Evolutionary conservation across 2,329 filamentous ascomycete genomes (phyloP).

Genomic region (Drechslerella stenobrocha): DNA sequence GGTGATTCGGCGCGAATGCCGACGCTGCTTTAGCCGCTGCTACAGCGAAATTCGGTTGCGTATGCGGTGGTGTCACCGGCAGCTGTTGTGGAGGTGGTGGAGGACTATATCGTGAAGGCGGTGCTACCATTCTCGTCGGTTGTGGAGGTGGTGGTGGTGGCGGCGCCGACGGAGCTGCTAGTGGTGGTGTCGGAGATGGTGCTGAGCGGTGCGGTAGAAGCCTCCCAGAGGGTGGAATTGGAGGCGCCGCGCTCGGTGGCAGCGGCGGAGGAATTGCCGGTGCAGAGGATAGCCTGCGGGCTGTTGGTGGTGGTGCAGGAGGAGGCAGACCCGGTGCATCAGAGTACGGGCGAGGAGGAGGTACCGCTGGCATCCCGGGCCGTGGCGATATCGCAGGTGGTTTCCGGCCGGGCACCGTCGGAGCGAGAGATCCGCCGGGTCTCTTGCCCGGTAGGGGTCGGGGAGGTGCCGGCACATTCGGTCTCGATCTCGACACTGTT

Average conservation of each 20-base stretch:
- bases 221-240: constrained; percentile 59
- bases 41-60: constrained; percentile 39
- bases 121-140: constrained; percentile 57
- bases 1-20: constrained; percentile 53
- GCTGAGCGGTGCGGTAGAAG: constrained; percentile 66
- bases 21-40: constrained; percentile 56
- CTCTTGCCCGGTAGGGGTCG: constrained; percentile 62
- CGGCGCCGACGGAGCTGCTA: constrained; percentile 55
- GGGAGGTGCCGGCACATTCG: constrained; percentile 63
- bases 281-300: constrained; percentile 63
- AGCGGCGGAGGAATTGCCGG: constrained; percentile 65
- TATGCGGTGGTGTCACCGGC: constrained; percentile 54
- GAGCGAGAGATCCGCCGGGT: constrained; percentile 60
- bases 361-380: constrained; percentile 64
- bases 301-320: constrained; percentile 66
- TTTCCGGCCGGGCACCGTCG: constrained; percentile 59
- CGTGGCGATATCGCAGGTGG: constrained; percentile 60
- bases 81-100: constrained; percentile 53
- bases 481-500: constrained; percentile 62
- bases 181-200: constrained; percentile 53
- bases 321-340: constrained; percentile 58
- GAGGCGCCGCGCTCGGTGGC: constrained; percentile 64
- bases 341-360: constrained; percentile 54
- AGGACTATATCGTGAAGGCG: constrained; percentile 58
- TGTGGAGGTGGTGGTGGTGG: constrained; percentile 56